Conservation (phyloP, 2,329 filamentous ascomycete species). For the Sporothrix phasma region DNA sequence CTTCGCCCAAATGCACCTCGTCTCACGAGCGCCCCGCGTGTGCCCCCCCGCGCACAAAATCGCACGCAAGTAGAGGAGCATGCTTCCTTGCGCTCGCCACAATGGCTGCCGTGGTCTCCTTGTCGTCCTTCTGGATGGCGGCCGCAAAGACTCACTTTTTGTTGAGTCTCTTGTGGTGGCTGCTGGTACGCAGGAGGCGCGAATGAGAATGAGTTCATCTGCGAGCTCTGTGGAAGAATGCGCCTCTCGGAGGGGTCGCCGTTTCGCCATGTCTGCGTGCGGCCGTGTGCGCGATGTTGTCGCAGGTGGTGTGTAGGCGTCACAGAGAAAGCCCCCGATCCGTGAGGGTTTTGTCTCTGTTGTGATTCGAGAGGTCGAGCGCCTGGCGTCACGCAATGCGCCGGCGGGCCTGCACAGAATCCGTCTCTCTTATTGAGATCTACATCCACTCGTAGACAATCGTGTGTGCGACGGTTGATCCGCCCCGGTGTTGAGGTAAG, state of each 20-base stretch:
- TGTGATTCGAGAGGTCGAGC: background rate
- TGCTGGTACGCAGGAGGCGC: constrained; percentile 52
- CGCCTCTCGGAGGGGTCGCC: constrained; percentile 50
- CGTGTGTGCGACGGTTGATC: background rate
- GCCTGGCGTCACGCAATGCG: constrained; percentile 15
- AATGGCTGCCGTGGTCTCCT: background rate
- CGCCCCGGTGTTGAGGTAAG: background rate
- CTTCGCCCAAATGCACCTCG: background rate
- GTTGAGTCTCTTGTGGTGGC: constrained; percentile 64
- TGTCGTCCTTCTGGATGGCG: too few relatives aligned
- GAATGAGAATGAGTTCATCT: constrained; percentile 69
- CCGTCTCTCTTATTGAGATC: constrained; percentile 7
- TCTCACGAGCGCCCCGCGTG: background rate
- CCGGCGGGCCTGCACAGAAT: constrained; percentile 8
- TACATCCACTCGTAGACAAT: constrained; percentile 13
- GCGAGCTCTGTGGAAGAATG: constrained; percentile 55
- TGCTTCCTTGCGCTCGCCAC: background rate
- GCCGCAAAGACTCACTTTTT: constrained; percentile 47
- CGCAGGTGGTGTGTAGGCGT: background rate
- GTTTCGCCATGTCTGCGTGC: constrained; percentile 42
- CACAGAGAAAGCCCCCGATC: background rate
- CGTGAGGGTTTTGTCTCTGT: background rate
- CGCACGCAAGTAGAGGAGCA: background rate
- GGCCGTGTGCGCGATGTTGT: background rate
- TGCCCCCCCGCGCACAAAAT: background rate